Conservation (phyloP, 1,284 basidiomycete genomes). For the Trichosporon ovoides region DNA sequence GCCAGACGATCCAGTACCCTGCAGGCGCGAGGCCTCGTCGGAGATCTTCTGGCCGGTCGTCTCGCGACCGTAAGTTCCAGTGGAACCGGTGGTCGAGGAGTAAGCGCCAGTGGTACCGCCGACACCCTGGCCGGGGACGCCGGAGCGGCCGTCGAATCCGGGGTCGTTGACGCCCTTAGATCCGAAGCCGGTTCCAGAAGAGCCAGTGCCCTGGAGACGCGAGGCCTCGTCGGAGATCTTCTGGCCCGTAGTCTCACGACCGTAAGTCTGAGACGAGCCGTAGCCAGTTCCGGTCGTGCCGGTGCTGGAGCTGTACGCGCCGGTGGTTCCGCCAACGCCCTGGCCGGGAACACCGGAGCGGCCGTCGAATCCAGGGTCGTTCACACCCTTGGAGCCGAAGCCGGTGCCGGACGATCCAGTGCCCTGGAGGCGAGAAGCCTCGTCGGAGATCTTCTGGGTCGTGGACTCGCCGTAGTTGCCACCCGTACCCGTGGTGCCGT, state of each 20-base stretch:
- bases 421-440: not conserved
- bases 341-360: not conserved
- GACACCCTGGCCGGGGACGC: not conserved
- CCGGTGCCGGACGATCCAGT: not conserved
- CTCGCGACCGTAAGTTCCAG: not conserved
- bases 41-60: not conserved
- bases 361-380: not conserved
- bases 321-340: not conserved
- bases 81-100: not conserved
- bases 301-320: too few species aligned
- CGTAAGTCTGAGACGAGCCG: not conserved
- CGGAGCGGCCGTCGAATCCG: not conserved
- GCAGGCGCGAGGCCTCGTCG: not conserved
- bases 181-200: not conserved
- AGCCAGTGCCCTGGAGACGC: not conserved
- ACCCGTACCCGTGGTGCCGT: not conserved
- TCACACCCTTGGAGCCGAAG: not conserved
- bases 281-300: too few species aligned
- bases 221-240: not conserved
- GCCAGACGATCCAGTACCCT: not conserved
- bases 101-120: not conserved
- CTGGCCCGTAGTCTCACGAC: not conserved
- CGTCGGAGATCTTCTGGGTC: not conserved
- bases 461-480: not conserved
- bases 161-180: not conserved